Evolutionary conservation across 352 stramenopile species (phyloP).

Genomic region (Phytophthora melonis): DNA sequence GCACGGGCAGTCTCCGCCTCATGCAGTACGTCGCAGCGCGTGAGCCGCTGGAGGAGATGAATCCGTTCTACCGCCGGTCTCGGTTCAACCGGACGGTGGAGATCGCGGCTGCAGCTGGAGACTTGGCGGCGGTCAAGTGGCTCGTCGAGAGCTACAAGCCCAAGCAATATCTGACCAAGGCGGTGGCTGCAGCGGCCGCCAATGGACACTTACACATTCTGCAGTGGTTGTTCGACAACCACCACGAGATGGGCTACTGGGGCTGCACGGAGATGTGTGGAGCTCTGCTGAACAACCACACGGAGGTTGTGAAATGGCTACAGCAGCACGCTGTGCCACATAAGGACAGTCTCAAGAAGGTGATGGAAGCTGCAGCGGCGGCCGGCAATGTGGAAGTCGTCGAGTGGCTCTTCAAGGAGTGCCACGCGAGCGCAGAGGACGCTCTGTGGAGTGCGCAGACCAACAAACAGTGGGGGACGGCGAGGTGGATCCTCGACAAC

Average conservation of each 20-base stretch:
- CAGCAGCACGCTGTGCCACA: conserved; percentile 28
- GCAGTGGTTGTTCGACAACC: conserved; percentile 35
- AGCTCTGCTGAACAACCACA: conserved; percentile 35
- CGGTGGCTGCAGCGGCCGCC: conserved; percentile 29
- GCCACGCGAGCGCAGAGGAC: conserved; percentile 29
- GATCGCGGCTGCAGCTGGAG: conserved; percentile 24
- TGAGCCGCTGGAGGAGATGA: conserved; percentile 24
- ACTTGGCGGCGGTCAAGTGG: conserved; percentile 36
- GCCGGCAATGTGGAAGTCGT: conserved; percentile 44
- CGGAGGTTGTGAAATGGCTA: conserved; percentile 36
- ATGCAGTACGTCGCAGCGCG: conserved; percentile 44
- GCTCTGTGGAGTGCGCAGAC: conserved; percentile 35
- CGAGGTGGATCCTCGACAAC: conserved; percentile 35
- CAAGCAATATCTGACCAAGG: conserved; percentile 27
- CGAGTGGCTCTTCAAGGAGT: conserved; percentile 35
- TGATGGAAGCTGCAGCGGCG: conserved; percentile 48
- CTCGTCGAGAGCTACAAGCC: conserved; percentile 34
- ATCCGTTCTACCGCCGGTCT: conserved; percentile 37
- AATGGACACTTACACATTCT: conserved; percentile 39
- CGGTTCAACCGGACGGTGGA: conserved; percentile 35
- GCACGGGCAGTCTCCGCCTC: conserved; percentile 28
- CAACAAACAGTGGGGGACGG: conserved; percentile 32
- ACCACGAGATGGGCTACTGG: conserved; percentile 39
- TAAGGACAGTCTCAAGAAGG: conserved; percentile 38
- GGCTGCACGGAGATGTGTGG: conserved; percentile 43